phyloP scores from a whole-genome alignment of 805 yeast genomes.

The Metschnikowia rubicola region DNA sequence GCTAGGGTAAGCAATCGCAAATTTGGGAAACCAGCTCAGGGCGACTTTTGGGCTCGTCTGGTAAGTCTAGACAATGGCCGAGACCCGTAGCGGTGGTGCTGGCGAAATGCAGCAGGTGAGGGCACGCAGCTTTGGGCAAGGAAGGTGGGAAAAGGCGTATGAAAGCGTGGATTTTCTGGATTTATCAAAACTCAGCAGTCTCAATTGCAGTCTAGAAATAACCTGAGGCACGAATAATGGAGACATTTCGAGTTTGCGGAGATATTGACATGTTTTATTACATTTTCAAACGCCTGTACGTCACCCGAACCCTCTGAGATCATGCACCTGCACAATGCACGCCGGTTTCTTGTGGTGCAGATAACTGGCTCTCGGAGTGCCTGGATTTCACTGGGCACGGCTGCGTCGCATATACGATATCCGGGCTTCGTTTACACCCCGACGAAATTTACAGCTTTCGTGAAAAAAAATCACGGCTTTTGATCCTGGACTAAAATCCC shows the following conservation, averaged over 20 bases:
- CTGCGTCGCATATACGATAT: conserved; percentile 5
- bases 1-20: neutral
- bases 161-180: neutral
- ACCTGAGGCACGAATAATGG: neutral
- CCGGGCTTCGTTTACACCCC: conserved; percentile 3
- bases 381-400: conserved; percentile 1
- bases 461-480: neutral
- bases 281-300: conserved; percentile 1
- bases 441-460: neutral
- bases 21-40: neutral
- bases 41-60: conserved; percentile 5
- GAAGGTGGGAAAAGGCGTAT: neutral
- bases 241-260: neutral
- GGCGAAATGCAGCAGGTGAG: conserved; percentile 10
- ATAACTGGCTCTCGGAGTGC: neutral
- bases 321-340: conserved; percentile 11
- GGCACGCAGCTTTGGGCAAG: neutral
- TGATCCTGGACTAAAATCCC: neutral
- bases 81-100: conserved; percentile 11
- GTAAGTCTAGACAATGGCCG: conserved; percentile 13
- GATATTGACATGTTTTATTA: conserved; percentile 4
- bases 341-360: conserved; percentile 4
- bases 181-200: too few relatives aligned
- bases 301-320: neutral
- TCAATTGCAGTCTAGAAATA: neutral